Evolutionary conservation across 2,329 filamentous ascomycete species (phyloP).

Genomic region (Fusarium nisikadoi): DNA sequence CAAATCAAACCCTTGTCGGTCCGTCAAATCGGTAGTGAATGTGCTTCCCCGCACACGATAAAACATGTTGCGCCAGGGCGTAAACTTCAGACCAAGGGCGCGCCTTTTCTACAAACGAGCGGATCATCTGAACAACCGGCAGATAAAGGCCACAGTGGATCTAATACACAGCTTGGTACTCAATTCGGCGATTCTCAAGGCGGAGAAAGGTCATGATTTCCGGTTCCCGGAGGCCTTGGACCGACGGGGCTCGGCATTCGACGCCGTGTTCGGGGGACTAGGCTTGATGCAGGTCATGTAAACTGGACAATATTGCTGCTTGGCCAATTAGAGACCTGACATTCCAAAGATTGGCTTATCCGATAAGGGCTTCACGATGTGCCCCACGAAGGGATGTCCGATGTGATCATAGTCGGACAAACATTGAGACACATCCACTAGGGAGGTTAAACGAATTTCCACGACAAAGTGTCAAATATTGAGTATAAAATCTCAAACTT

Average conservation of each 20-base stretch:
- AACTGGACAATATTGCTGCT: neutral
- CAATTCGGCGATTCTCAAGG: neutral
- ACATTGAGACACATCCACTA: neutral
- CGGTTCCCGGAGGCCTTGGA: neutral
- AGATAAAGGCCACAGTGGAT: neutral
- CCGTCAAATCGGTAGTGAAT: neutral
- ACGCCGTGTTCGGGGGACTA: neutral
- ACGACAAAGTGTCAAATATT: no score
- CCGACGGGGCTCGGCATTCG: slow-evolving; percentile 1
- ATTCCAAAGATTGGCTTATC: neutral
- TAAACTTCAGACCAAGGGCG: neutral
- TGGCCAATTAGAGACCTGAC: neutral
- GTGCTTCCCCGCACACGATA: neutral
- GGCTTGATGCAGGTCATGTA: neutral
- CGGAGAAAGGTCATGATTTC: neutral
- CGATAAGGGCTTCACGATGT: neutral
- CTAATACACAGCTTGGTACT: neutral
- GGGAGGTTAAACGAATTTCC: neutral
- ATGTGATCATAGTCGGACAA: neutral
- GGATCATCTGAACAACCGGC: neutral
- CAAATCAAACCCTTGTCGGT: neutral
- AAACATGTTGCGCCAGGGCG: neutral
- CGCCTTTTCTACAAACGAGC: neutral
- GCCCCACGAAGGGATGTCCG: no score
- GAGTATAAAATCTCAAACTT: no score